Evolutionary conservation across 2,329 filamentous ascomycete genomes (phyloP), one percentile per base, ranked within the genome.

Genomic region (Alternaria dauci): DNA sequence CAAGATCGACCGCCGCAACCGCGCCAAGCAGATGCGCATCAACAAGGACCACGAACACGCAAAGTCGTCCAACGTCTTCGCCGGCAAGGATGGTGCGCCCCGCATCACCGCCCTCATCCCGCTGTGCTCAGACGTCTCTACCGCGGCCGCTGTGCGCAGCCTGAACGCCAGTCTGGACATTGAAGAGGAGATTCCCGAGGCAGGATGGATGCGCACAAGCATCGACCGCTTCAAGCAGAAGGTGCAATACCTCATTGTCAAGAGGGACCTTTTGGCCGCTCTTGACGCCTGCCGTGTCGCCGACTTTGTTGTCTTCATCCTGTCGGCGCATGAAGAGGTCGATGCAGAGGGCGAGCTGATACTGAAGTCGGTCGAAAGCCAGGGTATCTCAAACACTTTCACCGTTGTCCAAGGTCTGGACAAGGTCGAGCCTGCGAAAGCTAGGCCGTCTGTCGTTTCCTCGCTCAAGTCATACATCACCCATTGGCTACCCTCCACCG

Each of bases 201-300:
- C 86, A 62, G 86, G 85, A 53, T 80, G 83, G 61, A 84, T 87
- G 55, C 87, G 88, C 58, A 88, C 93, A 28, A 84, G 89, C 8
- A 84, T 98, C 71, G 93, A 97, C 63, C 88, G 95, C 32, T 99
- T 98, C 84, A 96, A 96, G 83, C 94, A 98, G 77, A 97, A 91
- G 74, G 79, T 99, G 12, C 91, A 96, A 78, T 99, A 96, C 76
- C 79, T 97, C 8, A 87, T 92, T 0, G 83, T 91, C 0, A 87
- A 88, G 69, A 85, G 90, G 57, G 91, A 97, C 65, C 79, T 98
- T 16, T 84, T 91, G 20, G 87, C 88, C 36, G 92, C 91, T 55
- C 80, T 98, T 58, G 94, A 99, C 79, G 93, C 93, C 39, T 93
- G 93, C 63, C 88, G 93, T 57, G 86, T 93, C 18, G 94, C 95